Percentiles rank a stretch among this genome's conserved stretches.
Conservation (phyloP, 2,329 filamentous ascomycete species). For the Fusarium subtropicale region DNA sequence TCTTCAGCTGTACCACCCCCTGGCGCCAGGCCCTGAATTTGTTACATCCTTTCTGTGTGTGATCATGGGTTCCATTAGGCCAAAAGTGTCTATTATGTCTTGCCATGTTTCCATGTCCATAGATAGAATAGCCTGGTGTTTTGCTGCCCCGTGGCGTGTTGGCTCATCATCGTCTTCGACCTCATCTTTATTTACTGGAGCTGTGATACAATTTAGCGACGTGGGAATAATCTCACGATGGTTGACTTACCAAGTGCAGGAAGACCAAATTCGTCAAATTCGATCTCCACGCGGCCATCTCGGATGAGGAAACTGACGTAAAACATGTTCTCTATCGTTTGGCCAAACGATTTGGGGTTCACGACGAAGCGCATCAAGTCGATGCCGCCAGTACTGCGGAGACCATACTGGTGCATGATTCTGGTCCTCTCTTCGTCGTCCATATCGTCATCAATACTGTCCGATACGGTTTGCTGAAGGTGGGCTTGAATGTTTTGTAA, state of each 20-base stretch:
- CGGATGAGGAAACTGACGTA: conserved; percentile 94
- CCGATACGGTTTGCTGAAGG: conserved; percentile 59
- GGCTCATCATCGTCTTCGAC: conserved; percentile 60
- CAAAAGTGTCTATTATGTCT: conserved; percentile 78
- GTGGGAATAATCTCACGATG: background rate
- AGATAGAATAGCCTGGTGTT: conserved; percentile 88
- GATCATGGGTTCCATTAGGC: conserved; percentile 85
- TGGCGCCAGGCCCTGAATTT: conserved; percentile 62
- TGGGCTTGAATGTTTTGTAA: conserved; percentile 64
- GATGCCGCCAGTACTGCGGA: conserved; percentile 77
- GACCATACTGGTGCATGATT: conserved; percentile 73
- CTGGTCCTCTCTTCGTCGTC: conserved; percentile 59
- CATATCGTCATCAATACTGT: conserved; percentile 59
- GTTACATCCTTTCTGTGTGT: conserved; percentile 77
- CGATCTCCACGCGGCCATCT: conserved; percentile 82
- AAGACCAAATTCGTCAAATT: conserved; percentile 76
- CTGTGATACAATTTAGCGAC: conserved; percentile 45
- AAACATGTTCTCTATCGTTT: conserved; percentile 97
- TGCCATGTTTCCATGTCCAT: conserved; percentile 89
- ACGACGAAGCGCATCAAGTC: conserved; percentile 88
- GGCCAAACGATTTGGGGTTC: conserved; percentile 90
- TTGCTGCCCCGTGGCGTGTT: conserved; percentile 65
- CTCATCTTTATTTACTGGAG: conserved; percentile 56
- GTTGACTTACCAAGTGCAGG: conserved; percentile 80
- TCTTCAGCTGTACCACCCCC: conserved; percentile 73